Conservation (phyloP, 1,139 yeast genomes). For the Keqinozyma sinolaborantium region DNA sequence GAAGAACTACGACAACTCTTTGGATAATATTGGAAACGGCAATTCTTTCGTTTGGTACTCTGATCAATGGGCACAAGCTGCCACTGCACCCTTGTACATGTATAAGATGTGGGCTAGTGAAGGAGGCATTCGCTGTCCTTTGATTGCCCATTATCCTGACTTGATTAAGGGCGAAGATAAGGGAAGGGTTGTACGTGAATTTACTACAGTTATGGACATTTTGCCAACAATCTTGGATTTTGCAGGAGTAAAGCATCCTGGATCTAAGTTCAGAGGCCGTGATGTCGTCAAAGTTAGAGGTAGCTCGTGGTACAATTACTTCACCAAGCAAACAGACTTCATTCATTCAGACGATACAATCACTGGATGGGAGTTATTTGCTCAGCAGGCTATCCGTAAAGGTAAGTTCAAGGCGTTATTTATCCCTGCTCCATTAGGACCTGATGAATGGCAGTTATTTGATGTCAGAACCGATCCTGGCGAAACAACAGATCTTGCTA, state of each 20-base stretch:
- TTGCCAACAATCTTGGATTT: slow-evolving; percentile 50
- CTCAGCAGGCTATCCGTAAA: slow-evolving; percentile 52
- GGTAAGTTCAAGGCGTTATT: slow-evolving; percentile 48
- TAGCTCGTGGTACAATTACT: slow-evolving; percentile 34
- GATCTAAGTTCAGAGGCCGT: slow-evolving; percentile 31
- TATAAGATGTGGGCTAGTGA: slow-evolving; percentile 51
- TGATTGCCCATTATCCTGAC: slow-evolving; percentile 41
- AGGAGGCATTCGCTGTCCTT: slow-evolving; percentile 56
- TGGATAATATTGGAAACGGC: slow-evolving; percentile 45
- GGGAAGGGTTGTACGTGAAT: slow-evolving; percentile 32
- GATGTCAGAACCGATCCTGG: slow-evolving; percentile 44
- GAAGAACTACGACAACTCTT: slow-evolving; percentile 37
- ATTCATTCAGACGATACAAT: slow-evolving; percentile 45
- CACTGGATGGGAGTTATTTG: slow-evolving; percentile 59
- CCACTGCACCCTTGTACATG: slow-evolving; percentile 53
- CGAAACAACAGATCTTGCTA: slow-evolving; percentile 41
- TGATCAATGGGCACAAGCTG: slow-evolving; percentile 66
- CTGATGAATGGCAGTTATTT: slow-evolving; percentile 49
- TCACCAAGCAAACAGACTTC: slow-evolving; percentile 18
- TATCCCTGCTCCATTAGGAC: slow-evolving; percentile 48
- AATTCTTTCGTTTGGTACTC: slow-evolving; percentile 52
- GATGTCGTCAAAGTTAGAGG: slow-evolving; percentile 39
- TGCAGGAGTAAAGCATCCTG: slow-evolving; percentile 45
- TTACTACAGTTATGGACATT: slow-evolving; percentile 56
- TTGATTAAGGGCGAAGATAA: slow-evolving; percentile 15